phyloP scores from a whole-genome alignment of 2,329 filamentous ascomycete species.

The Fusarium ambrosium region DNA sequence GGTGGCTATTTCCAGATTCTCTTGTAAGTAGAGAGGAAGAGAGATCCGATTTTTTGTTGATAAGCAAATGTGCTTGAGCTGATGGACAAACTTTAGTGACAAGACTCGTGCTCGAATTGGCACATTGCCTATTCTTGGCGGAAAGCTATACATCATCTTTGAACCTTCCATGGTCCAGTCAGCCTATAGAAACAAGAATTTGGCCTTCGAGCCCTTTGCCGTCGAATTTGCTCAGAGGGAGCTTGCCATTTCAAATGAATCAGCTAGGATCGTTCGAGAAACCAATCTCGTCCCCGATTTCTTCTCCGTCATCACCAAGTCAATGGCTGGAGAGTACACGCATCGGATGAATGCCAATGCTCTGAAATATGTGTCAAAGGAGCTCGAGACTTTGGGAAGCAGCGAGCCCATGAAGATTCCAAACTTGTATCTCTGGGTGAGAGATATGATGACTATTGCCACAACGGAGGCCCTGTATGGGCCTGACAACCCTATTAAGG shows the following conservation, averaged over 20 bases:
- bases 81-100: constrained; percentile 10
- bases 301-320: constrained; percentile 53
- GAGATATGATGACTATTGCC: constrained; percentile 44
- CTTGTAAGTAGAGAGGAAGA: constrained; percentile 26
- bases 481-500: constrained; percentile 22
- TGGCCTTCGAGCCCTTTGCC: constrained; percentile 60
- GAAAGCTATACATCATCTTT: constrained; percentile 61
- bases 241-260: constrained; percentile 51
- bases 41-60: background rate
- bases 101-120: constrained; percentile 52
- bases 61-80: background rate
- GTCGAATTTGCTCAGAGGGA: constrained; percentile 54
- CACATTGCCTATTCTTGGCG: constrained; percentile 59
- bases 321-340: constrained; percentile 50
- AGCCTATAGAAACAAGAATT: constrained; percentile 57
- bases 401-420: constrained; percentile 3
- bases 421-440: constrained; percentile 53
- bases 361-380: constrained; percentile 50
- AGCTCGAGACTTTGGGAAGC: constrained; percentile 44
- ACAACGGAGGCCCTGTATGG: constrained; percentile 30
- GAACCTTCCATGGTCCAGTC: constrained; percentile 56
- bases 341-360: constrained; percentile 53
- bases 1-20: constrained; percentile 29
- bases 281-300: constrained; percentile 51
- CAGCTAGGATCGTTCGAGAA: constrained; percentile 31